phyloP scores from a whole-genome alignment of 208 protist species.

The Leishmania arabica region DNA sequence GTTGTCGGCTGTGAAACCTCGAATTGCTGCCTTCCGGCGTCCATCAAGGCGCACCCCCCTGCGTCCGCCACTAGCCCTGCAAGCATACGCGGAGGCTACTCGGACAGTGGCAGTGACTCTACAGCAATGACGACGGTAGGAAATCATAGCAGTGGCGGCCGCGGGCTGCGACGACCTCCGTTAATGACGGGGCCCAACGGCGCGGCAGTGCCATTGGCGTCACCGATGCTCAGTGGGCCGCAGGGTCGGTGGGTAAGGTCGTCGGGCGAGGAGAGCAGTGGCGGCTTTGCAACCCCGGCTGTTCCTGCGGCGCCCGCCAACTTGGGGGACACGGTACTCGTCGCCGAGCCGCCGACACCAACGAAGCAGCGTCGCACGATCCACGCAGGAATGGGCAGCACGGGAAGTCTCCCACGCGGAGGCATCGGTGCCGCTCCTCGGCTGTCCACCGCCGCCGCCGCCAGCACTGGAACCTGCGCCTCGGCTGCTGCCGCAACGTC shows the following conservation, averaged over 20 bases:
- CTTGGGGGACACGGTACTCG: conserved; percentile 14
- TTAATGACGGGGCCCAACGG: conserved; percentile 2
- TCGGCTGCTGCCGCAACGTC: neutral
- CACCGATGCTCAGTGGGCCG: neutral
- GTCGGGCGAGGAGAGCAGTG: neutral
- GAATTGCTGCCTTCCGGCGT: neutral
- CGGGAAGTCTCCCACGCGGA: neutral
- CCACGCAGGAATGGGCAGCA: conserved; percentile 19
- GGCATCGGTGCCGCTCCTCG: neutral
- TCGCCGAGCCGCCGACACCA: conserved; percentile 33
- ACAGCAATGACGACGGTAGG: neutral
- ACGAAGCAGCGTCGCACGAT: conserved; percentile 67
- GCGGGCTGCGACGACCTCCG: neutral
- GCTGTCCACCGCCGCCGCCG: neutral
- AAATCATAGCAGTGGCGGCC: neutral
- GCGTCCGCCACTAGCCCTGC: neutral
- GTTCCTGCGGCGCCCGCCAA: conserved; percentile 30
- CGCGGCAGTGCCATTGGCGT: neutral
- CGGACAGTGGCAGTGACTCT: neutral
- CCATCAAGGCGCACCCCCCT: neutral
- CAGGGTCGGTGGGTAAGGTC: conserved; percentile 7
- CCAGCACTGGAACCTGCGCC: conserved; percentile 1
- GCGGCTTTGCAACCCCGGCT: neutral
- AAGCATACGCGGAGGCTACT: conserved; percentile 1
- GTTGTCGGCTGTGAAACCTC: conserved; percentile 12